phyloP scores from a whole-genome alignment of 2,329 filamentous ascomycete species.

The Alternaria panax region DNA sequence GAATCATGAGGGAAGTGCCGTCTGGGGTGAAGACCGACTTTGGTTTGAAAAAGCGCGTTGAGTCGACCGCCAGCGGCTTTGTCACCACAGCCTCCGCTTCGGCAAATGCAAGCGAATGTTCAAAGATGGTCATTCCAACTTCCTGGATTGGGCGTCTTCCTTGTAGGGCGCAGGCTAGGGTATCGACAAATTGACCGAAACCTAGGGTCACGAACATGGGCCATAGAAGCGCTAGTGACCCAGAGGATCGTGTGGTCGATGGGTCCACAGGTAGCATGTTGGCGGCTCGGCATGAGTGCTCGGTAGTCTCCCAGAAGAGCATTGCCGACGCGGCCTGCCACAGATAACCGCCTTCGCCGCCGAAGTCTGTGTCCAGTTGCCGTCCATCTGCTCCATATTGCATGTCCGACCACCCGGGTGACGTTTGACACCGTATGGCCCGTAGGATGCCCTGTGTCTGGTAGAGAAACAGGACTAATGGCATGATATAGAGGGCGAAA shows the following conservation, averaged over 20 bases:
- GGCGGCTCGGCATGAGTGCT: slow-evolving; percentile 76
- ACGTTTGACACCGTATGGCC: slow-evolving; percentile 89
- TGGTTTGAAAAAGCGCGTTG: slow-evolving; percentile 58
- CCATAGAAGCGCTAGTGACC: slow-evolving; percentile 80
- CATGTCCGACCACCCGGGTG: slow-evolving; percentile 54
- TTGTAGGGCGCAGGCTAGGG: slow-evolving; percentile 84
- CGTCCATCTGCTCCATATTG: slow-evolving; percentile 57
- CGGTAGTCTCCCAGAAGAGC: slow-evolving; percentile 76
- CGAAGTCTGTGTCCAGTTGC: slow-evolving; percentile 56
- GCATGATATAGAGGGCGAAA: slow-evolving; percentile 43
- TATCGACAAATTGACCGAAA: slow-evolving; percentile 86
- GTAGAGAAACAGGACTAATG: slow-evolving; percentile 48
- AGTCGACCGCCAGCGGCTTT: slow-evolving; percentile 78
- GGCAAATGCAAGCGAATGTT: slow-evolving; percentile 93
- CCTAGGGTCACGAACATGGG: slow-evolving; percentile 74
- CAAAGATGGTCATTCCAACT: slow-evolving; percentile 94
- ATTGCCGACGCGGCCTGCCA: slow-evolving; percentile 75
- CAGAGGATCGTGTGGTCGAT: slow-evolving; percentile 65
- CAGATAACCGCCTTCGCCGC: slow-evolving; percentile 70
- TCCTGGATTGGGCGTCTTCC: slow-evolving; percentile 81
- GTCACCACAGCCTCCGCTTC: slow-evolving; percentile 90
- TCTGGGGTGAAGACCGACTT: slow-evolving; percentile 52
- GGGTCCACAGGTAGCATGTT: slow-evolving; percentile 69
- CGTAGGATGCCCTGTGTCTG: slow-evolving; percentile 77
- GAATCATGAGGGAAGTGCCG: slow-evolving; percentile 52